phyloP scores from a whole-genome alignment of 2,329 filamentous ascomycete species.

The Hypoxylon sp. region DNA sequence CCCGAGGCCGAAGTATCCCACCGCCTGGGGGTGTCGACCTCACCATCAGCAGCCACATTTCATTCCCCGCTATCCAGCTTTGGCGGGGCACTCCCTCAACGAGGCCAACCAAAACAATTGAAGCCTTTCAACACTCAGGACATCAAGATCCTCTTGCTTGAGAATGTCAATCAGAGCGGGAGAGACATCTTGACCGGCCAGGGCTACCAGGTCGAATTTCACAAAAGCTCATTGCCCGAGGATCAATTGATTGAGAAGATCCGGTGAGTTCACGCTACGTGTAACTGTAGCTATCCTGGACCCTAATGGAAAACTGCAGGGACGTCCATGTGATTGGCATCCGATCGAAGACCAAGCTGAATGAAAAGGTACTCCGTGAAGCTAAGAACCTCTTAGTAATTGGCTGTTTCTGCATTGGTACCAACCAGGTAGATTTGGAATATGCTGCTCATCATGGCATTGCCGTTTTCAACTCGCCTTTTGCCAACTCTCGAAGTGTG shows the following conservation, averaged over 20 bases:
- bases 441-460: slow-evolving; percentile 89
- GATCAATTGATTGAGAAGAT: slow-evolving; percentile 98
- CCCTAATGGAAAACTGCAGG: slow-evolving; percentile 61
- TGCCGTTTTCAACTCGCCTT: slow-evolving; percentile 98
- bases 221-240: slow-evolving; percentile 91
- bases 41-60: slow-evolving; percentile 78
- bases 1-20: slow-evolving; percentile 63
- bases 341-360: slow-evolving; percentile 97
- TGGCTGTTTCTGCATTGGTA: slow-evolving; percentile 99
- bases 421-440: slow-evolving; percentile 91
- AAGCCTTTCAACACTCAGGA: slow-evolving; percentile 97
- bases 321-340: slow-evolving; percentile 98
- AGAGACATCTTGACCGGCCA: slow-evolving; percentile 84
- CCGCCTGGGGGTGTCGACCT: slow-evolving; percentile 78
- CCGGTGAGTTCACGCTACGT: slow-evolving; percentile 67
- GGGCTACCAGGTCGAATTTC: slow-evolving; percentile 94
- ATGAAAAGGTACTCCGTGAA: slow-evolving; percentile 84
- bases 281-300: slow-evolving; percentile 4
- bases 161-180: slow-evolving; percentile 95
- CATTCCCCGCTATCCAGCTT: slow-evolving; percentile 79
- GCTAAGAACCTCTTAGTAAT: slow-evolving; percentile 96
- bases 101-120: slow-evolving; percentile 76
- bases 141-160: slow-evolving; percentile 94
- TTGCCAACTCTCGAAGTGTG: slow-evolving; percentile 97
- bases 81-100: slow-evolving; percentile 62